Evolutionary conservation across 2,329 filamentous ascomycete genomes (phyloP).

Genomic region (Amauroascus verrucosus): DNA sequence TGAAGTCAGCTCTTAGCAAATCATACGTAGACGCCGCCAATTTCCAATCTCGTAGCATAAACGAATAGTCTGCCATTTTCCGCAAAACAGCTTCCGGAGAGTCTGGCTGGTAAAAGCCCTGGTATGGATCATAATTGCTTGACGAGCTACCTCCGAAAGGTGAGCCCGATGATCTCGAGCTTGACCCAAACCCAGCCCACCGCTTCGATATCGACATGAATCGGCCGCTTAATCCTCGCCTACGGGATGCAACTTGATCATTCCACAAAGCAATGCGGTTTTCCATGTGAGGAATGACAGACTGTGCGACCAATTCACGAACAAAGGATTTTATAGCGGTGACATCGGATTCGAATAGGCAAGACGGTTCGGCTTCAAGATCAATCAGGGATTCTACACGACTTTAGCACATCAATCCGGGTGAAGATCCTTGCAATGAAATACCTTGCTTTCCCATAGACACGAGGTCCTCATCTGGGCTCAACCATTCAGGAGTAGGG

Average conservation of each 20-base stretch:
- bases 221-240: constrained; percentile 80
- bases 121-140: constrained; percentile 63
- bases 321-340: constrained; percentile 81
- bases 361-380: constrained; percentile 28
- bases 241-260: constrained; percentile 84
- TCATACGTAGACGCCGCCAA: constrained; percentile 87
- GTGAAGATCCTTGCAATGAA: constrained; percentile 1
- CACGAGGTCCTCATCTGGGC: constrained; percentile 71
- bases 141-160: constrained; percentile 34
- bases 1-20: constrained; percentile 75
- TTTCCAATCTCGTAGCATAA: constrained; percentile 96
- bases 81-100: constrained; percentile 82
- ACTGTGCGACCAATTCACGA: constrained; percentile 90
- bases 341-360: constrained; percentile 85
- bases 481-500: constrained; percentile 78
- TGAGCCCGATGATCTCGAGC: constrained; percentile 50
- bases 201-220: constrained; percentile 90
- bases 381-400: constrained; percentile 15
- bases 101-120: constrained; percentile 75
- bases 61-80: constrained; percentile 86
- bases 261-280: constrained; percentile 87
- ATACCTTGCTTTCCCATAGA: constrained; percentile 57
- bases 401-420: constrained; percentile 9
- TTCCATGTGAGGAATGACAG: constrained; percentile 93
- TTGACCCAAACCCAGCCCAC: constrained; percentile 70